A percentile compares a stretch with the other conserved stretches of the same genome.
Conservation (phyloP, 441 rosid genomes). For the Erodium trifolium region DNA sequence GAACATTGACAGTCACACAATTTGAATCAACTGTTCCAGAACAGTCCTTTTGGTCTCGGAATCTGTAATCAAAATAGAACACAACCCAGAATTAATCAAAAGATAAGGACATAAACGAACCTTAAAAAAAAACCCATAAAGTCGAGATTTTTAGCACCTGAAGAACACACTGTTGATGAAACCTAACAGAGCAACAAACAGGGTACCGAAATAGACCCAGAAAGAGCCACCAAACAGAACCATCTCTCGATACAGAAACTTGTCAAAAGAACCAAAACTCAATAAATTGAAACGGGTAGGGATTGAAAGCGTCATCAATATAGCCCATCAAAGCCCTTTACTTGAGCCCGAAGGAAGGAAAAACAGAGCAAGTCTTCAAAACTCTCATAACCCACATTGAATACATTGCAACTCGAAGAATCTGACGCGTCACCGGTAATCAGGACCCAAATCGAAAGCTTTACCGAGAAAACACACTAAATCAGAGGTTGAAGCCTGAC, state of each 20-base stretch:
- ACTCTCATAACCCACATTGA: slow-evolving; percentile 21
- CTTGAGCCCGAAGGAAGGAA: slow-evolving; percentile 40
- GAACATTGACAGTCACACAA: too few relatives aligned
- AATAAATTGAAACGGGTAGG: slow-evolving; percentile 17
- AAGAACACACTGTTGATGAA: slow-evolving; percentile 22
- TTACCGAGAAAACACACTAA: too few relatives aligned
- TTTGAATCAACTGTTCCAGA: not conserved
- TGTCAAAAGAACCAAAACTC: slow-evolving; percentile 28
- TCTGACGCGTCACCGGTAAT: too few relatives aligned
- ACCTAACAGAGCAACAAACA: slow-evolving; percentile 26
- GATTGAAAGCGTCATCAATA: slow-evolving; percentile 27
- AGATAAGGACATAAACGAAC: not conserved
- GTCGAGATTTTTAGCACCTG: slow-evolving; percentile 31
- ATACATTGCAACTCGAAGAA: slow-evolving; percentile 8
- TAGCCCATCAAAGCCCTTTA: slow-evolving; percentile 28
- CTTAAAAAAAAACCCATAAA: not conserved
- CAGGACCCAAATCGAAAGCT: too few relatives aligned
- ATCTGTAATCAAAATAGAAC: too few relatives aligned
- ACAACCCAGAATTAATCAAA: not conserved
- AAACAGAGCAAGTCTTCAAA: slow-evolving; percentile 27
- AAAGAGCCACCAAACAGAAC: slow-evolving; percentile 26
- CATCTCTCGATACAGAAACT: slow-evolving; percentile 17
- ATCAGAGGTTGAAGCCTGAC: slow-evolving; percentile 35
- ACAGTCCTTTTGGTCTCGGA: not conserved
- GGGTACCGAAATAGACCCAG: slow-evolving; percentile 30